Evolutionary conservation across 2,329 filamentous ascomycete genomes (phyloP).

Genomic region (Bipolaris cookei): DNA sequence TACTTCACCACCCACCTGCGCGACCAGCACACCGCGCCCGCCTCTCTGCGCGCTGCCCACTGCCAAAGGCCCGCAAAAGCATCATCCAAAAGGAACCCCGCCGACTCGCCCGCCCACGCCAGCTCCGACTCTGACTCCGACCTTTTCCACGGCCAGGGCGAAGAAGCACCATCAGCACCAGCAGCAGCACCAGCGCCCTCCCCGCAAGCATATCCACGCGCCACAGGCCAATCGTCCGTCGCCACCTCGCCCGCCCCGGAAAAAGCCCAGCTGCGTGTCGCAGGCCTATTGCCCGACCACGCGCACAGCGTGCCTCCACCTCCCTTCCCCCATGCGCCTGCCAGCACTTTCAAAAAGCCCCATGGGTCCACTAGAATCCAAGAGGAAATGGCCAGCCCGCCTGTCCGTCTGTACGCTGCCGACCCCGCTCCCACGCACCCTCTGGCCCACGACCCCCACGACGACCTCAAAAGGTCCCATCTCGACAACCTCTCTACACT

Average conservation of each 20-base stretch:
- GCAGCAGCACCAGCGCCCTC: background rate
- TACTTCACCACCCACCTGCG: slow-evolving; percentile 43
- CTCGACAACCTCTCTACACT: slow-evolving; percentile 71
- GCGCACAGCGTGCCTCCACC: slow-evolving; percentile 47
- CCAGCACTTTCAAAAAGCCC: slow-evolving; percentile 20
- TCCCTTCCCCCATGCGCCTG: slow-evolving; percentile 55
- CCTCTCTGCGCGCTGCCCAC: slow-evolving; percentile 43
- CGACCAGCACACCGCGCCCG: slow-evolving; percentile 34
- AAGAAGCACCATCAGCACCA: too few species aligned
- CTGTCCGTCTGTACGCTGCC: slow-evolving; percentile 51
- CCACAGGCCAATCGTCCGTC: slow-evolving; percentile 24
- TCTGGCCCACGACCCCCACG: slow-evolving; percentile 19
- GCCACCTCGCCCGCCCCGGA: slow-evolving; percentile 30
- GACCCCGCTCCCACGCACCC: slow-evolving; percentile 22
- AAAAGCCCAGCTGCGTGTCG: slow-evolving; percentile 47
- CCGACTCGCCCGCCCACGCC: slow-evolving; percentile 21
- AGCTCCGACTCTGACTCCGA: background rate
- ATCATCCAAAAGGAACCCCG: slow-evolving; percentile 28
- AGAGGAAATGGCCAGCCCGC: slow-evolving; percentile 50
- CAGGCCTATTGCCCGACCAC: slow-evolving; percentile 50
- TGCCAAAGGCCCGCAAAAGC: slow-evolving; percentile 34
- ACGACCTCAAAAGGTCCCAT: slow-evolving; percentile 59
- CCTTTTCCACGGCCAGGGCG: too few species aligned
- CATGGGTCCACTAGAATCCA: slow-evolving; percentile 39
- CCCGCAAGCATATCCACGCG: slow-evolving; percentile 1